Evolutionary conservation across 805 yeast genomes (phyloP), one percentile per base, ranked within the genome.

Genomic region (Saccharomycopsis javanensis): DNA sequence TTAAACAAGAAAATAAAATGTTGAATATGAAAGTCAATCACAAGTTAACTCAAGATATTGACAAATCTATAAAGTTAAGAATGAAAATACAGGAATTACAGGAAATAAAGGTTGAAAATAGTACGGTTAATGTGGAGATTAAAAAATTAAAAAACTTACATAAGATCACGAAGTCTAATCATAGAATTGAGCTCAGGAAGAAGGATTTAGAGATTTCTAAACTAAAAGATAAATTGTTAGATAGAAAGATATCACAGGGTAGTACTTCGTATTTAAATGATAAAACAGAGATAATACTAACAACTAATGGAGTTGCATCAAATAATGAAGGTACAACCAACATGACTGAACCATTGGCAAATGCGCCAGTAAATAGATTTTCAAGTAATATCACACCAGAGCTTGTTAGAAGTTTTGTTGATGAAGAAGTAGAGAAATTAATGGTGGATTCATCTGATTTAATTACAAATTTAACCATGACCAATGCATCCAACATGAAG

Each of bases 381-480:
- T n/a, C 38, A 10, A 51, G 45, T 18, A 50, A 38, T 20, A 38
- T 51, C n/a, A 15, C 57, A 7, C 16, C 31, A 11, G 46, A 50
- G 3, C 27, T 30, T 13, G 27, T 50, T 6, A 37, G 50, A 11
- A 18, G 35, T 11, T 51, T 48, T 25, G 18, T 56, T 11, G 62
- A 59, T 28, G 35, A 54, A 33, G 62, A 59, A 45, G 55, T 56
- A 5, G 53, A 56, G 30, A 55, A 51, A 31, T 37, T 59, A 34
- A 50, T 59, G 57, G 51, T 57, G 1, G 62, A 59, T 42, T 55
- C 60, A 13, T 54, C 60, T 13, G 59, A 57, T 48, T 52, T 57
- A 28, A 57, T 59, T 20, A 42, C 55, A 3, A 59, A 57, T 28
- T 38, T 59, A 25, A 57, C 60, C 7, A 23, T 38, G 7, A 27